phyloP scores from a whole-genome alignment of 1,139 yeast species.

The Pichia sp. region DNA sequence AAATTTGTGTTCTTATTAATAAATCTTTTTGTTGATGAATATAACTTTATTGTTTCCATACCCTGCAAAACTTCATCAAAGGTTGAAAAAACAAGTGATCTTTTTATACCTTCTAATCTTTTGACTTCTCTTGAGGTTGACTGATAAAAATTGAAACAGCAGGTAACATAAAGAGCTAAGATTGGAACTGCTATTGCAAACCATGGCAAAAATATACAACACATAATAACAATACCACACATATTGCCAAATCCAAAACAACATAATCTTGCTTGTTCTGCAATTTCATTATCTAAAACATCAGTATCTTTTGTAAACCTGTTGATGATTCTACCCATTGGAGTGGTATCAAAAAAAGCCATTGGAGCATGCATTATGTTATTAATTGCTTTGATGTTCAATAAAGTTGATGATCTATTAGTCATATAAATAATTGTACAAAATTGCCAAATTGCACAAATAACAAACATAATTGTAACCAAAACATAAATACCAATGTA shows the following conservation, averaged over 20 bases:
- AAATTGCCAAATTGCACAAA: conserved; percentile 47
- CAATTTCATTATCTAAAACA: conserved; percentile 67
- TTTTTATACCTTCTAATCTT: conserved; percentile 54
- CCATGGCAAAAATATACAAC: conserved; percentile 48
- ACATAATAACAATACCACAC: conserved; percentile 42
- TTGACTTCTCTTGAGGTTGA: conserved; percentile 58
- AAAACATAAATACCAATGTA: conserved; percentile 44
- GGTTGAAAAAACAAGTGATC: conserved; percentile 57
- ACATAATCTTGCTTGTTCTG: conserved; percentile 51
- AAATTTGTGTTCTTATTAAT: conserved; percentile 35
- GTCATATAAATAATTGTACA: conserved; percentile 50
- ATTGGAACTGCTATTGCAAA: conserved; percentile 42
- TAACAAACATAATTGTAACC: conserved; percentile 43
- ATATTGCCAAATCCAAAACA: conserved; percentile 42
- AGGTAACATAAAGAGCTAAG: conserved; percentile 30
- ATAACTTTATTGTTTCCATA: conserved; percentile 50
- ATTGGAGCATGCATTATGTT: conserved; percentile 70
- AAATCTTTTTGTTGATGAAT: conserved; percentile 35
- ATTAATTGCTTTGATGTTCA: conserved; percentile 48
- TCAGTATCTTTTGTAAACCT: conserved; percentile 82
- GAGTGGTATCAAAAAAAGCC: conserved; percentile 62
- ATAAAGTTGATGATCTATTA: conserved; percentile 36
- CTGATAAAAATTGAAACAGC: conserved; percentile 46
- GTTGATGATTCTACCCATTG: conserved; percentile 64
- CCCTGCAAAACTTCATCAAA: conserved; percentile 58